Conservation (phyloP, 345 rosid species). For the Conringia planisiliqua region DNA sequence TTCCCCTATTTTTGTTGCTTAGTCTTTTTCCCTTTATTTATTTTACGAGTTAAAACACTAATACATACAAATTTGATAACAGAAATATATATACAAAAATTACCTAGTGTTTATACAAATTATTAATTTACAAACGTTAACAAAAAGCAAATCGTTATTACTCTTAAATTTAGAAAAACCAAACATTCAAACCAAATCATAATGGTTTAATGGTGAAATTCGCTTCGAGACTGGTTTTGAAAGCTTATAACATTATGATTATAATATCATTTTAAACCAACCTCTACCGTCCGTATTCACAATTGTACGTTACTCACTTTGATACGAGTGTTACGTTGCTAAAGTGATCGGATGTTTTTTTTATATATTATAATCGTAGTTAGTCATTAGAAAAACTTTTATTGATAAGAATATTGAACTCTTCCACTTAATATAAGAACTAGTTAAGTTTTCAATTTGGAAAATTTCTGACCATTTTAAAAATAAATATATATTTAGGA, state of each 20-base stretch:
- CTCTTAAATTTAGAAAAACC: background rate
- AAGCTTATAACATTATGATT: too few species aligned
- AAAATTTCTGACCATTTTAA: too few species aligned
- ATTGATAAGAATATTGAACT: background rate
- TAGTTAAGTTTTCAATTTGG: too few species aligned
- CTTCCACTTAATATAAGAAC: background rate
- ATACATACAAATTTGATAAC: background rate
- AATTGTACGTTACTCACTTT: too few species aligned
- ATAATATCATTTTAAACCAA: background rate
- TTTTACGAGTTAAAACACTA: background rate
- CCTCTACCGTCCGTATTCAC: background rate
- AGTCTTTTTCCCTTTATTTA: slow-evolving; percentile 6
- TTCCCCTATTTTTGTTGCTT: background rate
- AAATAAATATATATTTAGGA: too few species aligned
- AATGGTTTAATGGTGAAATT: background rate
- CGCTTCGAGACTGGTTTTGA: too few species aligned
- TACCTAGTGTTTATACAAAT: background rate
- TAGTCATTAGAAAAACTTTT: too few species aligned
- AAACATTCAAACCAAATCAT: background rate
- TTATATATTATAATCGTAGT: too few species aligned
- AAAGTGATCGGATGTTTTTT: background rate
- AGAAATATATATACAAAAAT: background rate
- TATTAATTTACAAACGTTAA: background rate
- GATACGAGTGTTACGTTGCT: background rate
- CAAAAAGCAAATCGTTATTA: background rate